Evolutionary conservation across 208 protist genomes (phyloP).

Genomic region (Acanthamoeba castellanii): DNA sequence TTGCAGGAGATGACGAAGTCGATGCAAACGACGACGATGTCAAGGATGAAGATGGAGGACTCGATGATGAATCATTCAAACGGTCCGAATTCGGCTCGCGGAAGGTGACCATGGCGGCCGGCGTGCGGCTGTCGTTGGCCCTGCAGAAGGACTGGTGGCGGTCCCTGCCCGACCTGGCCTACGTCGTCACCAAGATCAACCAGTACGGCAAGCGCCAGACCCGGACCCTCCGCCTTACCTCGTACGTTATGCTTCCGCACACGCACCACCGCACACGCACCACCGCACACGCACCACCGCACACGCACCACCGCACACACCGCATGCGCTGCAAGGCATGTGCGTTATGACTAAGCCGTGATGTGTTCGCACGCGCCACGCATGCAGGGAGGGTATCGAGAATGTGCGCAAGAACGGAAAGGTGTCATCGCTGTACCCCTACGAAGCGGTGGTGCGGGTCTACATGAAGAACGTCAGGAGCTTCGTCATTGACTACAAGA

Average conservation of each 20-base stretch:
- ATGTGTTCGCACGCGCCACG: not conserved
- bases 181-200: conserved; percentile 24
- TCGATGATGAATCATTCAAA: not conserved
- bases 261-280: not conserved
- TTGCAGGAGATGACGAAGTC: not conserved
- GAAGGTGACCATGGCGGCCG: not conserved
- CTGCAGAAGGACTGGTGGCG: not conserved
- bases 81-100: not conserved
- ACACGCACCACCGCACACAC: too few relatives aligned
- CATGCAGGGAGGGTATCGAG: not conserved
- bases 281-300: too few relatives aligned
- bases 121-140: not conserved
- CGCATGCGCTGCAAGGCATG: not conserved
- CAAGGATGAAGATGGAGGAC: not conserved
- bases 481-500: conserved; percentile 47
- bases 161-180: not conserved
- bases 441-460: not conserved
- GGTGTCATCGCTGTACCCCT: not conserved
- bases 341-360: not conserved
- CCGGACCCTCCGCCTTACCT: conserved; percentile 13
- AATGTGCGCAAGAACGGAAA: not conserved
- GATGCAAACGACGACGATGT: not conserved
- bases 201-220: not conserved
- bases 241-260: not conserved
- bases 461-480: conserved; percentile 26